A percentile compares a stretch with the other conserved stretches of the same genome.
phyloP scores from a whole-genome alignment of 306 rosid species.

The Clitoria ternatea region DNA sequence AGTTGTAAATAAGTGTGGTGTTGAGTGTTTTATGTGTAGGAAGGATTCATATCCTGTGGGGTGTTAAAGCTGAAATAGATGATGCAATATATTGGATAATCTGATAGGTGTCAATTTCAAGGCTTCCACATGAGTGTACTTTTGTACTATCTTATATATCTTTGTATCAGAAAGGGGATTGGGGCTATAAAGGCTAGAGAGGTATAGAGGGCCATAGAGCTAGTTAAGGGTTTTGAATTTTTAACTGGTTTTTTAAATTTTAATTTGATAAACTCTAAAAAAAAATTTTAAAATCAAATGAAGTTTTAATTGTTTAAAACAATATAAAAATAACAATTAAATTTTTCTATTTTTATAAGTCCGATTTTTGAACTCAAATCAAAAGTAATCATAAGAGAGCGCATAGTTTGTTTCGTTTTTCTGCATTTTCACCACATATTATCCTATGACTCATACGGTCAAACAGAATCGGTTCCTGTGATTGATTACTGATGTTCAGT shows the following conservation, averaged over 20 bases:
- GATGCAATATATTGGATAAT: slow-evolving; percentile 10
- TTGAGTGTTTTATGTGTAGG: background rate
- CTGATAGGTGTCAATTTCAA: slow-evolving; percentile 4
- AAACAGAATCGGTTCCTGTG: background rate
- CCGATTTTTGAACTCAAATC: too few relatives aligned
- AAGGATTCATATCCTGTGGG: background rate
- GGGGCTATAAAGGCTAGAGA: slow-evolving; percentile 27
- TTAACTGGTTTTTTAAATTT: too few relatives aligned
- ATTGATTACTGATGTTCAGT: background rate
- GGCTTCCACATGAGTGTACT: slow-evolving; percentile 25
- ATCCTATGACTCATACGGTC: slow-evolving; percentile 1
- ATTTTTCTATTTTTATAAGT: too few relatives aligned
- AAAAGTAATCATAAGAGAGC: too few relatives aligned
- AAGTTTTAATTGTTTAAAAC: too few relatives aligned
- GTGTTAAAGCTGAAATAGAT: slow-evolving; percentile 36
- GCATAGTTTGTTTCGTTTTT: too few relatives aligned
- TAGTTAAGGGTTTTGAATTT: too few relatives aligned
- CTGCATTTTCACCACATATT: too few relatives aligned
- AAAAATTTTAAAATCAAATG: too few relatives aligned
- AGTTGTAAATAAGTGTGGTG: slow-evolving; percentile 15
- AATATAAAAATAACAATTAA: too few relatives aligned
- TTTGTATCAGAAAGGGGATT: slow-evolving; percentile 20
- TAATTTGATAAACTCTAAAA: too few relatives aligned
- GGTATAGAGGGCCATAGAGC: background rate
- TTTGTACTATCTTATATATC: slow-evolving; percentile 16